These are phyloP conservation scores for Nicotiana paniculata DNA, from an alignment of 257 asterid species.

Conservation along the genomic window DNA sequence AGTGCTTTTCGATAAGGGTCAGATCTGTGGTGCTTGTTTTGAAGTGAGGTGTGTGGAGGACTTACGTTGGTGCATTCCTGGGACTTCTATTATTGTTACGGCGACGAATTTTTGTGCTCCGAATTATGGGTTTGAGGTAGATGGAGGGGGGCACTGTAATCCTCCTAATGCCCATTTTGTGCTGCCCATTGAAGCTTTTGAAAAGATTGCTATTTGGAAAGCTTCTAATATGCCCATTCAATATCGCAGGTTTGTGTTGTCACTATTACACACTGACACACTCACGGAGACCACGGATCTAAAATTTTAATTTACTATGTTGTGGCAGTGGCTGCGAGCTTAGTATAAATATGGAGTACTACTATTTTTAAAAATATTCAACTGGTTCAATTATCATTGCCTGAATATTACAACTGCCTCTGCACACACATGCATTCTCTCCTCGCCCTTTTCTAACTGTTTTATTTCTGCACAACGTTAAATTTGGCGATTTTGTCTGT, in stretches of 20 bases:
- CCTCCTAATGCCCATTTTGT: slow-evolving; percentile 93
- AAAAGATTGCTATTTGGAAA: slow-evolving; percentile 94
- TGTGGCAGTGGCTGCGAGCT: neutral
- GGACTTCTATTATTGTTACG: slow-evolving; percentile 81
- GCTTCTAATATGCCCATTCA: slow-evolving; percentile 86
- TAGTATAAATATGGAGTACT: neutral
- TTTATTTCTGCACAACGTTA: neutral
- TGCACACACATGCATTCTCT: neutral
- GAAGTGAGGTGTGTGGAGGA: slow-evolving; percentile 86
- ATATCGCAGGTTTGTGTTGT: slow-evolving; percentile 44
- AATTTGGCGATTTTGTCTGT: too few species aligned
- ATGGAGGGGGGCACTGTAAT: slow-evolving; percentile 89
- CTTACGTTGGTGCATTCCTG: slow-evolving; percentile 91
- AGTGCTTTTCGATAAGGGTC: slow-evolving; percentile 69
- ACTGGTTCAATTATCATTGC: neutral
- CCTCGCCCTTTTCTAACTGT: neutral
- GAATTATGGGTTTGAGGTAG: slow-evolving; percentile 65
- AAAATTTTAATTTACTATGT: too few species aligned
- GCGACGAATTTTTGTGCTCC: slow-evolving; percentile 98
- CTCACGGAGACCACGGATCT: too few species aligned
- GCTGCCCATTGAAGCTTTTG: slow-evolving; percentile 81
- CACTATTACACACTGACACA: too few species aligned
- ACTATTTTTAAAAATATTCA: neutral
- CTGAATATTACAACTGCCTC: too few species aligned
- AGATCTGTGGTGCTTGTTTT: slow-evolving; percentile 98